Evolutionary conservation across 345 rosid species (phyloP).

Genomic region (Litchi chinensis): DNA sequence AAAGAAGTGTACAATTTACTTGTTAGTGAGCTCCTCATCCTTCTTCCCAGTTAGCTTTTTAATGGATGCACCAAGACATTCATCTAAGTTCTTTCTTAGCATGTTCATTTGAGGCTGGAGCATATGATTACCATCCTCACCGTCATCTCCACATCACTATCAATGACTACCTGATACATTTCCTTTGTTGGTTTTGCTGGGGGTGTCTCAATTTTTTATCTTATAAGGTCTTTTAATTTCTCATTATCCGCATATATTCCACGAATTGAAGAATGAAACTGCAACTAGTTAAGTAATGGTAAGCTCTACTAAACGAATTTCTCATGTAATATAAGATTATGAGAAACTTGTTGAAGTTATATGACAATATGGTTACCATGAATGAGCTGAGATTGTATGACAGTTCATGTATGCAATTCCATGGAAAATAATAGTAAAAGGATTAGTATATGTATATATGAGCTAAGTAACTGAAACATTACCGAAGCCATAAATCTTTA

Average conservation of each 20-base stretch:
- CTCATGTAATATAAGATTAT: background rate
- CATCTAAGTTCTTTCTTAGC: slow-evolving; percentile 43
- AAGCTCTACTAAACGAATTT: background rate
- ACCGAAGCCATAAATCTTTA: slow-evolving; percentile 50
- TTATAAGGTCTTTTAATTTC: slow-evolving; percentile 41
- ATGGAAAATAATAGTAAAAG: background rate
- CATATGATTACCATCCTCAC: slow-evolving; percentile 48
- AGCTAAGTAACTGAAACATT: background rate
- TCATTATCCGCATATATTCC: slow-evolving; percentile 45
- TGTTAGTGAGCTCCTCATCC: slow-evolving; percentile 42
- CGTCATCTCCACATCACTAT: slow-evolving; percentile 41
- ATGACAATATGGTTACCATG: background rate
- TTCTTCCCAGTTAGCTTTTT: slow-evolving; percentile 47
- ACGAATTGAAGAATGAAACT: slow-evolving; percentile 20
- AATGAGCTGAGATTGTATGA: background rate
- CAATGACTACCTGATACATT: slow-evolving; percentile 42
- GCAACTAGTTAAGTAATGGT: background rate
- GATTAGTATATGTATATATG: no score
- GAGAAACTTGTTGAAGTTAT: background rate
- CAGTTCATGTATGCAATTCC: background rate
- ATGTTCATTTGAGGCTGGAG: slow-evolving; percentile 45
- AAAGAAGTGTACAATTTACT: slow-evolving; percentile 17
- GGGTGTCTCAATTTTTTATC: slow-evolving; percentile 37
- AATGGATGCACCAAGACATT: slow-evolving; percentile 47
- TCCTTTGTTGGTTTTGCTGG: slow-evolving; percentile 45